phyloP scores from a whole-genome alignment of 345 rosid genomes.

The Chamaenerion angustifolium region DNA sequence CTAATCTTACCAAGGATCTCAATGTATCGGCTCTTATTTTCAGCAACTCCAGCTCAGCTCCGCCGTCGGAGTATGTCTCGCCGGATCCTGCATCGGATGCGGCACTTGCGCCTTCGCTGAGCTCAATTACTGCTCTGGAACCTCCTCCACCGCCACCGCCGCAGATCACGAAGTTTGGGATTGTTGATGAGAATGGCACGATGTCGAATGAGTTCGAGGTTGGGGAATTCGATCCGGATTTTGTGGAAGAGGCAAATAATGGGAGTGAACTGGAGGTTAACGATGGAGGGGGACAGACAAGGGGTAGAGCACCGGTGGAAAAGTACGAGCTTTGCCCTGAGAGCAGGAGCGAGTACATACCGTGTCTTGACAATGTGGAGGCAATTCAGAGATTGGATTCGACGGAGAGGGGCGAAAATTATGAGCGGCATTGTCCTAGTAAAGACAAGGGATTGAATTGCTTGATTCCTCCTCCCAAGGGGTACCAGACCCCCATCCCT shows the following conservation, averaged over 20 bases:
- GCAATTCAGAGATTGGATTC: slow-evolving; percentile 51
- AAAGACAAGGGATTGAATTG: slow-evolving; percentile 58
- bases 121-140: slow-evolving; percentile 1
- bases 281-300: slow-evolving; percentile 9
- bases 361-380: slow-evolving; percentile 75
- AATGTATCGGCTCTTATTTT: slow-evolving; percentile 32
- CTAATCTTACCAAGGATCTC: slow-evolving; percentile 32
- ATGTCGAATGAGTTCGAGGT: slow-evolving; percentile 73
- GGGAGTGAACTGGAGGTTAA: slow-evolving; percentile 11
- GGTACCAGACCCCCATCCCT: slow-evolving; percentile 56
- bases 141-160: slow-evolving; percentile 28
- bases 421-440: slow-evolving; percentile 76
- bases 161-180: slow-evolving; percentile 41
- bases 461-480: slow-evolving; percentile 60
- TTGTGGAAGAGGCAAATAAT: slow-evolving; percentile 37
- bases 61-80: slow-evolving; percentile 4
- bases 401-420: slow-evolving; percentile 66
- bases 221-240: slow-evolving; percentile 60
- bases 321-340: slow-evolving; percentile 37
- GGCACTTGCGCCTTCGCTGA: slow-evolving; percentile 4
- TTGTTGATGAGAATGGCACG: slow-evolving; percentile 65
- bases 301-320: slow-evolving; percentile 19
- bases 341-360: slow-evolving; percentile 68
- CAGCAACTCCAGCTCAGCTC: slow-evolving; percentile 10
- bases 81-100: background rate